Percentiles rank a stretch among this genome's conserved stretches.
Evolutionary conservation across 345 rosid species (phyloP).

Genomic region (Turritis glabra): DNA sequence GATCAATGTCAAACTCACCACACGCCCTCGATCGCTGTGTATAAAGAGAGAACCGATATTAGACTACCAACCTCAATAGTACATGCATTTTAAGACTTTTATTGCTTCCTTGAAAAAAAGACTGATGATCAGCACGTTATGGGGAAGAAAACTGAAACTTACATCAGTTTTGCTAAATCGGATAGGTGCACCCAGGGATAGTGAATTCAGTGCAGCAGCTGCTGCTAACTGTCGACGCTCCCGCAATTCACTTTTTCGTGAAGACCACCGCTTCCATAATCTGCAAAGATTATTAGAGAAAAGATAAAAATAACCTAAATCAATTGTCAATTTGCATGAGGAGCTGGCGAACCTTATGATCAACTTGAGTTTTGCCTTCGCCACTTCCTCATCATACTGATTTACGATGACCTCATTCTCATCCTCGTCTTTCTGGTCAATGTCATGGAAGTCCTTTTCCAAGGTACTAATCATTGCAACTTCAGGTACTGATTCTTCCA

Average conservation of each 20-base stretch:
- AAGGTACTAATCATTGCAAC: constrained; percentile 33
- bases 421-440: constrained; percentile 42
- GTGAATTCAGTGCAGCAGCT: constrained; percentile 67
- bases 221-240: constrained; percentile 70
- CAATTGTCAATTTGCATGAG: constrained; percentile 11
- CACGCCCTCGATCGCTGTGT: constrained; percentile 49
- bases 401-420: constrained; percentile 39
- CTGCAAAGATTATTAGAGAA: constrained; percentile 44
- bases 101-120: constrained; percentile 11
- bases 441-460: constrained; percentile 43
- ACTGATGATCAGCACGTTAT: neutral
- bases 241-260: constrained; percentile 58
- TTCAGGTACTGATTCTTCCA: constrained; percentile 38
- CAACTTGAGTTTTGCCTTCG: constrained; percentile 78
- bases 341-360: constrained; percentile 65
- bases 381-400: constrained; percentile 59
- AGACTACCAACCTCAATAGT: constrained; percentile 21
- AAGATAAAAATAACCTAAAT: constrained; percentile 3
- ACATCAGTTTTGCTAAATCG: constrained; percentile 53
- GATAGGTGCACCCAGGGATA: constrained; percentile 77
- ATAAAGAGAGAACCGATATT: constrained; percentile 28
- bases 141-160: constrained; percentile 40
- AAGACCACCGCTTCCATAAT: constrained; percentile 78
- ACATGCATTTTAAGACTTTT: constrained; percentile 6
- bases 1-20: constrained; percentile 68